Evolutionary conservation across 2,329 filamentous ascomycete genomes (phyloP), one percentile per base, ranked within the genome.

Genomic region (Colletotrichum euphorbiae): DNA sequence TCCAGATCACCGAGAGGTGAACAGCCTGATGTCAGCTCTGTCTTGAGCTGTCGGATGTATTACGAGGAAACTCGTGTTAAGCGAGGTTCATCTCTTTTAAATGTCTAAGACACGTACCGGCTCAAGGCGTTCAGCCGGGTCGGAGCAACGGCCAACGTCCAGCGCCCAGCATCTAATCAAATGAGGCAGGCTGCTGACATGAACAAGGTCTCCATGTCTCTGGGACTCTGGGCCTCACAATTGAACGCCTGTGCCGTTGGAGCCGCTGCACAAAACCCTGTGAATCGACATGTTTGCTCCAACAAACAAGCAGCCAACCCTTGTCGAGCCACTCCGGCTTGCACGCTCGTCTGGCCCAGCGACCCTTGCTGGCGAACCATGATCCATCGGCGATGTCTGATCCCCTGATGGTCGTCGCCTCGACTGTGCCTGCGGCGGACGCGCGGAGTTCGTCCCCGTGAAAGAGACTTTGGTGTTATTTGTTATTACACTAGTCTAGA

Each of bases 231-330:
- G 59, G 4, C 50, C 21, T 28, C 52, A 38, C 17, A 19, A 28
- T 46, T 45, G 40, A 45, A 28, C 38, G 46, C 13, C 55, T 66
- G 21, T 61, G 48, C 56, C 33, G 43, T 19, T 46, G 28, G 46
- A 60, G 19, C n/a, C 46, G 45, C 13, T 19, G 24, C 24, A 38
- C 13, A 19, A 24, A 58, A 28, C 55, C 55, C 8, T 52, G 45
- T 13, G 45, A 52, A 17, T 21, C 40, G 19, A 28, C 24, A 6
- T 40, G 62, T 28, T 38, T 65, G 46, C 50, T 67, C 57, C 63
- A 62, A 67, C 64, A 62, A 57, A 67, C 58, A 64, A 58, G 60
- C 64, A 38, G 59, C 52, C 31, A 28, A 52, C 46, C 64, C 60
- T 38, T 64, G 64, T 17, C 51, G 6, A 50, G 13, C 7, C 6